These are phyloP conservation scores for Parietaria judaica DNA, from an alignment of 306 rosid genomes.

Conservation along the genomic window DNA sequence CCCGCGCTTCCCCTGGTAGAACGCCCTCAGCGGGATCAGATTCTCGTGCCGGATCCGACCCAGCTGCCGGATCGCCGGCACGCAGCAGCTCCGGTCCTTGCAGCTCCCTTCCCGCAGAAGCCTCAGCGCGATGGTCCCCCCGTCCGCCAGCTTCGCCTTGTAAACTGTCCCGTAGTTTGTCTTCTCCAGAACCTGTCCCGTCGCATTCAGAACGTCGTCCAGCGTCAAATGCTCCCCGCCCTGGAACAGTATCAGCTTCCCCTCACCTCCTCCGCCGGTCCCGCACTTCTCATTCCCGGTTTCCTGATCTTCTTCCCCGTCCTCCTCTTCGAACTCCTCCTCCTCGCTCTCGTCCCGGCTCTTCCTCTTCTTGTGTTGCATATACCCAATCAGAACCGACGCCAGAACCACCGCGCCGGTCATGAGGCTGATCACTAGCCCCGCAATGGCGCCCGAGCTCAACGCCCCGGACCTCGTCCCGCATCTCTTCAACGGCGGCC, in stretches of 20 bases:
- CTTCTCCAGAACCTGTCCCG: slow-evolving; percentile 97
- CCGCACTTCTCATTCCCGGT: slow-evolving; percentile 20
- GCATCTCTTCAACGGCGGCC: slow-evolving; percentile 72
- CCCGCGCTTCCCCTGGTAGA: slow-evolving; percentile 94
- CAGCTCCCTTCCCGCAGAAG: slow-evolving; percentile 88
- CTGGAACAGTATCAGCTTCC: slow-evolving; percentile 82
- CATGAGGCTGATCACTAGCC: slow-evolving; percentile 83
- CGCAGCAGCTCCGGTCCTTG: slow-evolving; percentile 69
- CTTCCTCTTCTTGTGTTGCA: slow-evolving; percentile 79
- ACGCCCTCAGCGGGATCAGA: slow-evolving; percentile 91
- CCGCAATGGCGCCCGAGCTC: slow-evolving; percentile 95
- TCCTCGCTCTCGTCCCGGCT: slow-evolving; percentile 65
- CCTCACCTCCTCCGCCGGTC: slow-evolving; percentile 48
- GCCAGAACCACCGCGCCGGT: slow-evolving; percentile 83
- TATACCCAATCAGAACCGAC: slow-evolving; percentile 74
- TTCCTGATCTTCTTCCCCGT: slow-evolving; percentile 25
- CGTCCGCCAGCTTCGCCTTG: slow-evolving; percentile 95
- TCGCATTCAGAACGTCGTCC: slow-evolving; percentile 93
- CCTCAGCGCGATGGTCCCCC: slow-evolving; percentile 81
- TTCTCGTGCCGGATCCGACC: slow-evolving; percentile 90
- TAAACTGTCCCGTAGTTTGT: slow-evolving; percentile 89
- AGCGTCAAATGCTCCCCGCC: slow-evolving; percentile 93
- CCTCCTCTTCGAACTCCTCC: slow-evolving; percentile 76
- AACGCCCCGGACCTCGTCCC: slow-evolving; percentile 39
- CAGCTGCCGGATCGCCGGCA: slow-evolving; percentile 68